phyloP scores from a whole-genome alignment of 768 basidiomycete species.

The Russula earlei region DNA sequence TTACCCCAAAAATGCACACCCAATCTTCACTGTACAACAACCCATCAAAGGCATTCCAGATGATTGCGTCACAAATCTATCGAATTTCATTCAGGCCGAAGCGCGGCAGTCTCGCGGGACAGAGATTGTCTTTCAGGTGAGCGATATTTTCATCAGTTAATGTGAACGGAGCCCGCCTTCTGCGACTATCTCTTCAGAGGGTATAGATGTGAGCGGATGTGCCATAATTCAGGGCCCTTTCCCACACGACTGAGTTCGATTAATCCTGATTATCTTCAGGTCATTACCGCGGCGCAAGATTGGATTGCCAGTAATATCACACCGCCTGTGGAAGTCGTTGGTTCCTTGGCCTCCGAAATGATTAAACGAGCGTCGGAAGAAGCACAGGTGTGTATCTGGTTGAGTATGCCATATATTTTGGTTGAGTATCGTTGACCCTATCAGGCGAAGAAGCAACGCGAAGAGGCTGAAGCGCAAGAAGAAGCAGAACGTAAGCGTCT shows the following conservation, averaged over 20 bases:
- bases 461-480: constrained; percentile 42
- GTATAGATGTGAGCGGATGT: not conserved
- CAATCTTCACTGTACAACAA: constrained; percentile 59
- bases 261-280: constrained; percentile 30
- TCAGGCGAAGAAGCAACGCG: constrained; percentile 35
- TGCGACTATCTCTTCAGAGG: not conserved
- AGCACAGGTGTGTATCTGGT: constrained; percentile 40
- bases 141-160: constrained; percentile 19
- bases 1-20: constrained; percentile 64
- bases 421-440: not conserved
- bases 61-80: constrained; percentile 47
- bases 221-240: not conserved
- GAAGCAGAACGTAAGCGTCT: constrained; percentile 39
- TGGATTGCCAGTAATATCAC: constrained; percentile 54
- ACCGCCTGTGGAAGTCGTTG: constrained; percentile 48
- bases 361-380: constrained; percentile 60
- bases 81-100: constrained; percentile 53
- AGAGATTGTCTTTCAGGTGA: constrained; percentile 73
- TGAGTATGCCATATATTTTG: not conserved
- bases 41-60: constrained; percentile 50
- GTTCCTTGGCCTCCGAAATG: constrained; percentile 76
- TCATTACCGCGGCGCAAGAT: constrained; percentile 58
- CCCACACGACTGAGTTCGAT: not conserved
- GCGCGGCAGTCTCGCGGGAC: constrained; percentile 55
- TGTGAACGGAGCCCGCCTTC: not conserved